These are phyloP conservation scores for Oidiodendron maius DNA, from an alignment of 495 filamentous ascomycete species.

Conservation along the genomic window DNA sequence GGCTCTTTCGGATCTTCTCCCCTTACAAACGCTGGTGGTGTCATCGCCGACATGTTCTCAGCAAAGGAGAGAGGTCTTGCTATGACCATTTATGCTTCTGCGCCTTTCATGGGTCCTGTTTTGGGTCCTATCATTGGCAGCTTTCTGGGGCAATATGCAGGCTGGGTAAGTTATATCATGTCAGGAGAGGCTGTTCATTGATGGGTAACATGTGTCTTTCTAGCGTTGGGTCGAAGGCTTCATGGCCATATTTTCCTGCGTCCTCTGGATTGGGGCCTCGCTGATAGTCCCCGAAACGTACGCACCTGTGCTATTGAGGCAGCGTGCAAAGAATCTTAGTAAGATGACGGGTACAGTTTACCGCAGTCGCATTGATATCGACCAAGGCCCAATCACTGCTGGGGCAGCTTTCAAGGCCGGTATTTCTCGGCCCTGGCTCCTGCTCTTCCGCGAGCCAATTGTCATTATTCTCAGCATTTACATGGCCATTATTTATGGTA, in stretches of 20 bases:
- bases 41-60: constrained; percentile 70
- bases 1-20: constrained; percentile 73
- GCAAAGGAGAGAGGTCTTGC: constrained; percentile 59
- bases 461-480: constrained; percentile 70
- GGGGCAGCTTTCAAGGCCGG: constrained; percentile 35
- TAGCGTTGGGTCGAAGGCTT: constrained; percentile 89
- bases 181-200: too few species aligned
- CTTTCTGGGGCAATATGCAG: constrained; percentile 35
- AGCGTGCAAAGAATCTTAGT: not conserved
- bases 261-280: constrained; percentile 46
- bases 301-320: constrained; percentile 23
- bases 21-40: constrained; percentile 66
- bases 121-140: constrained; percentile 37
- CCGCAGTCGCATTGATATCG: not conserved
- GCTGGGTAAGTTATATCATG: too few species aligned
- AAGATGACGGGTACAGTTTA: constrained; percentile 37
- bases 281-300: constrained; percentile 89
- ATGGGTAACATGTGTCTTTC: too few species aligned
- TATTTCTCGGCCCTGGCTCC: constrained; percentile 33
- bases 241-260: constrained; percentile 70
- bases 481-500: constrained; percentile 61
- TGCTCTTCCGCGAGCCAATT: constrained; percentile 80
- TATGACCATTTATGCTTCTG: constrained; percentile 55
- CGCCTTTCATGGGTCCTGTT: constrained; percentile 63
- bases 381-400: constrained; percentile 7